Base-by-base conservation (phyloP, 179 eudicot genomes). In the Spergularia azorica region DNA sequence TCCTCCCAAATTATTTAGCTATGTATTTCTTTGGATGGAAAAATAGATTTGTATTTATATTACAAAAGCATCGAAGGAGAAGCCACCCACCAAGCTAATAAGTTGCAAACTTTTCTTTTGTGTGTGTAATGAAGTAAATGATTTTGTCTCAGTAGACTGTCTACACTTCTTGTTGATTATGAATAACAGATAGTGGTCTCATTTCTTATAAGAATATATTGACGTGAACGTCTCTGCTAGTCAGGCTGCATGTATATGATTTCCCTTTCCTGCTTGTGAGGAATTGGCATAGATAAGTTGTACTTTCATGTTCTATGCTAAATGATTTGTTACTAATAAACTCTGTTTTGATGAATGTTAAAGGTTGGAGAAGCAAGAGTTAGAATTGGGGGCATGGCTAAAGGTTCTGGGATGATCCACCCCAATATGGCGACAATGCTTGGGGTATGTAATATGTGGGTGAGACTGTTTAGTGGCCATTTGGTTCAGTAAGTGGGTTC, bases 321-420 rank as follows among this genome's bases (percentile, higher is more conserved):
- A 56, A 20, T 54, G 46, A 70, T 9, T 13, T 61, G 17, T 76
- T 65, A n/a, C 55, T 70, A 50, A 36, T 32, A 51, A 75, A 65
- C 39, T 62, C 57, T 16, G 46, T 18, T 41, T 55, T 66, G 54
- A 67, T 77, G 60, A 21, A 43, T 54, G 38, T 52, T 12, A 54
- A 88, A 82, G 99, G 89, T 95, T 78, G 97, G 97, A 80, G 91
- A 88, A 72, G 81, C 87, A 16, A 81, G 38, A 70, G 81, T 95
- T 77, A 86, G 90, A 85, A 63, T 93, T 63, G 99, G 99, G 52
- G 99, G 99, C 73, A 95, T 95, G 99, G 99, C 99, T 66, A 95
- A 95, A 86, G 99, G 99, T 74, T 95, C 99, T 66, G 99, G 99
- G 55, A 95, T 95, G 99, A 95, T 95, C 83, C 99, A 95, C 84